Conservation (phyloP, 192 early-diverging fungal genomes). For the Linnemannia elongata region DNA sequence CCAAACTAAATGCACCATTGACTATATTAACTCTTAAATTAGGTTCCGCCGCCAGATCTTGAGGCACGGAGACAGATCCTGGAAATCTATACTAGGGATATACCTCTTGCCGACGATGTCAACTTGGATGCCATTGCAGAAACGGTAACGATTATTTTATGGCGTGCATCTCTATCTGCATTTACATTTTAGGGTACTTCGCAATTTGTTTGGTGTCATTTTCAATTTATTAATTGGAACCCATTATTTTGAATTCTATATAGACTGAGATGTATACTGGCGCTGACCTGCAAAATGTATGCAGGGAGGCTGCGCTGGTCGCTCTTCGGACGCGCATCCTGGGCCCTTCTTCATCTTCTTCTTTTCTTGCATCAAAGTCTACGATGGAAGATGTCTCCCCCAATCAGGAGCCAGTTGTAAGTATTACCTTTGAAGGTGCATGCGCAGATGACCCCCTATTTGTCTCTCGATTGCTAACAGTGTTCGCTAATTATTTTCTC, state of each 20-base stretch:
- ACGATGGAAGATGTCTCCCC: not conserved
- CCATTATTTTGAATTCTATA: not conserved
- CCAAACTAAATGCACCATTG: not conserved
- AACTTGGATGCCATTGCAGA: conserved; percentile 62
- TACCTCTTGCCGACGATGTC: conserved; percentile 65
- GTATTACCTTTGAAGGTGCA: not conserved
- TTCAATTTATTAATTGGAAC: not conserved
- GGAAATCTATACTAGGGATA: conserved; percentile 63
- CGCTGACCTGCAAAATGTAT: conserved; percentile 68
- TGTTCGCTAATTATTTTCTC: not conserved
- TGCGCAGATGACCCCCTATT: not conserved
- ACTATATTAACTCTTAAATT: not conserved
- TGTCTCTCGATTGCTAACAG: not conserved
- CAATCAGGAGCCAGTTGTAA: conserved; percentile 34
- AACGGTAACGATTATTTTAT: conserved; percentile 46
- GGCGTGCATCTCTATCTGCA: not conserved
- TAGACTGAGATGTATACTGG: conserved; percentile 71
- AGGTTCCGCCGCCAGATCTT: conserved; percentile 69
- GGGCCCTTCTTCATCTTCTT: not conserved
- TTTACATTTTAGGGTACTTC: not conserved
- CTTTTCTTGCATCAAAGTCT: too few species aligned
- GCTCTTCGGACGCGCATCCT: conserved; percentile 49
- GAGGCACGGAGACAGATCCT: conserved; percentile 63
- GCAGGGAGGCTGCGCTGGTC: conserved; percentile 67
- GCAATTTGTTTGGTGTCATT: not conserved